A percentile compares a stretch with the other conserved stretches of the same genome.
Evolutionary conservation across 2,329 filamentous ascomycete species (phyloP).

Genomic region (Diaporthe capsici): DNA sequence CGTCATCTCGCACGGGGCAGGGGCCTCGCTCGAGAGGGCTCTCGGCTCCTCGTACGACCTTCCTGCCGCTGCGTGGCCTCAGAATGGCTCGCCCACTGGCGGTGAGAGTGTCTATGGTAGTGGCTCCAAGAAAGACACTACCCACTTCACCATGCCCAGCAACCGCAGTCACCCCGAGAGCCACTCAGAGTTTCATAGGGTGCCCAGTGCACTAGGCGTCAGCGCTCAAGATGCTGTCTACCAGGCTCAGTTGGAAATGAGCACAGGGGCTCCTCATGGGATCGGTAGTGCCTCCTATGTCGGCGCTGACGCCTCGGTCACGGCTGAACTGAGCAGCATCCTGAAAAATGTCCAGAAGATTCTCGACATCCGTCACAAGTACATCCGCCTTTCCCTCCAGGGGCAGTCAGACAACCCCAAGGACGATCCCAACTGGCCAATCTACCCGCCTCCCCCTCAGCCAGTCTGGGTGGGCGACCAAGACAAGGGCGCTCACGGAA

Average conservation of each 20-base stretch:
- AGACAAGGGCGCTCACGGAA: constrained; percentile 48
- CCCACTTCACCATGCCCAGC: constrained; percentile 38
- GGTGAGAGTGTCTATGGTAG: constrained; percentile 39
- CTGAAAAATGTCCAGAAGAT: constrained; percentile 92
- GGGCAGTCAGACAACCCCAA: constrained; percentile 88
- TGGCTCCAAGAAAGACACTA: constrained; percentile 41
- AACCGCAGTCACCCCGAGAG: constrained; percentile 41
- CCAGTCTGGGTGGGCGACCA: constrained; percentile 84
- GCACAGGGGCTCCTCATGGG: constrained; percentile 65
- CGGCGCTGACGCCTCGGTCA: constrained; percentile 83
- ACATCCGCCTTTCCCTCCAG: constrained; percentile 88
- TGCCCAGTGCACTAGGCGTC: constrained; percentile 35
- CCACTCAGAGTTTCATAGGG: constrained; percentile 33
- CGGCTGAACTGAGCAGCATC: constrained; percentile 86
- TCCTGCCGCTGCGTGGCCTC: constrained; percentile 40
- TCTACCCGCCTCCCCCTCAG: constrained; percentile 93
- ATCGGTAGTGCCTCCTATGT: constrained; percentile 77
- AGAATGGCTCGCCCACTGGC: constrained; percentile 31
- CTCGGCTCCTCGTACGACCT: constrained; percentile 35
- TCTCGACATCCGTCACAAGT: constrained; percentile 89
- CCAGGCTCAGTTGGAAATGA: constrained; percentile 41
- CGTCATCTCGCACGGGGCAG: constrained; percentile 49
- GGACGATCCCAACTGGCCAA: constrained; percentile 84
- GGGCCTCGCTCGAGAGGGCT: constrained; percentile 33
- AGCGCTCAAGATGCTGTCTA: constrained; percentile 46